Evolutionary conservation across 805 yeast species (phyloP).

Genomic region (Jamesozyma jinghongensis): DNA sequence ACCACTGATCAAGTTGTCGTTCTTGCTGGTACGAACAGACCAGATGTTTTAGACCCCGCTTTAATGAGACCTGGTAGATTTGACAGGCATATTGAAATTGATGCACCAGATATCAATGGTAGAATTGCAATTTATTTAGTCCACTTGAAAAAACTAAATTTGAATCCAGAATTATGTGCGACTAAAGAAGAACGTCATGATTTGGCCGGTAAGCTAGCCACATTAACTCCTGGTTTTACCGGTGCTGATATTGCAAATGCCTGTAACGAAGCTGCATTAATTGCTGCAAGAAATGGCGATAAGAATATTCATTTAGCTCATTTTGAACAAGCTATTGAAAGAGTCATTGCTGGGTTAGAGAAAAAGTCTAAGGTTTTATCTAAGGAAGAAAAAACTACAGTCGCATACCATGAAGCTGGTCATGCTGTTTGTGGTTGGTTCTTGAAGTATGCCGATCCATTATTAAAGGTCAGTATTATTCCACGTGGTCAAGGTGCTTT

Average conservation of each 20-base stretch:
- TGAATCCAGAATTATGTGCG: conserved; percentile 32
- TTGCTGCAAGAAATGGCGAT: conserved; percentile 77
- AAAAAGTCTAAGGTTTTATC: conserved; percentile 71
- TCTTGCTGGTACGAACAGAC: conserved; percentile 88
- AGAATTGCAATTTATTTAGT: conserved; percentile 80
- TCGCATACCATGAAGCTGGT: conserved; percentile 95
- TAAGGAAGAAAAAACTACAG: conserved; percentile 72
- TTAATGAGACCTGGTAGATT: conserved; percentile 91
- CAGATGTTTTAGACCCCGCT: conserved; percentile 85
- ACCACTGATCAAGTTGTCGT: conserved; percentile 87
- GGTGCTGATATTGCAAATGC: conserved; percentile 96
- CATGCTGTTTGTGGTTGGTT: conserved; percentile 97
- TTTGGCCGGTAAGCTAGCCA: conserved; percentile 76
- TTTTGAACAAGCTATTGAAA: conserved; percentile 87
- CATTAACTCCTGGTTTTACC: conserved; percentile 89
- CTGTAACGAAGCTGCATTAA: conserved; percentile 89
- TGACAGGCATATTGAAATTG: conserved; percentile 80
- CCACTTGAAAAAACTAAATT: conserved; percentile 45
- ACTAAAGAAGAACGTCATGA: conserved; percentile 41
- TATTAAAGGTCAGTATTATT: conserved; percentile 84
- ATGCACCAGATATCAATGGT: conserved; percentile 82
- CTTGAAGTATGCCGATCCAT: conserved; percentile 78
- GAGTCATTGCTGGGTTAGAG: conserved; percentile 92
- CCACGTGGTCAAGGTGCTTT: conserved; percentile 93
- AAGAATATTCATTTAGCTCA: conserved; percentile 54